A percentile compares a stretch with the other conserved stretches of the same genome.
Conservation (phyloP, 305 asterid species). For the Fraxinus nigra region DNA sequence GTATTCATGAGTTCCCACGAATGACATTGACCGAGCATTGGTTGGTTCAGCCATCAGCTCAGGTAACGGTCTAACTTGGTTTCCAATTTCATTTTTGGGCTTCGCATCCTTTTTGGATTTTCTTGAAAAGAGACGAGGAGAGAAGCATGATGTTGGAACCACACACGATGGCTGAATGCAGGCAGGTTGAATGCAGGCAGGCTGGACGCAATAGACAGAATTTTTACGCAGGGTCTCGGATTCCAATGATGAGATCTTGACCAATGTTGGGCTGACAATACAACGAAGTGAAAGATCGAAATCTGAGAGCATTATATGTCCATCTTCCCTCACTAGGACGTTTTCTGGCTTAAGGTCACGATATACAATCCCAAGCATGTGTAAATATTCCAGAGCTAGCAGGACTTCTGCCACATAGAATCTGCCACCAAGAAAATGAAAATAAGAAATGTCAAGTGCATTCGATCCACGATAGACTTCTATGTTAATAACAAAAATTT, state of each 20-base stretch:
- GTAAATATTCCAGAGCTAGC: slow-evolving; percentile 52
- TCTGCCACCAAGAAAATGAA: slow-evolving; percentile 27
- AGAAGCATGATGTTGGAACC: slow-evolving; percentile 47
- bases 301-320: slow-evolving; percentile 57
- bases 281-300: slow-evolving; percentile 57
- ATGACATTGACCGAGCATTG: slow-evolving; percentile 56
- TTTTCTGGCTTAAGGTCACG: slow-evolving; percentile 61
- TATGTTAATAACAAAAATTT: not conserved
- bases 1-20: slow-evolving; percentile 58
- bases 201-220: slow-evolving; percentile 37
- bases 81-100: slow-evolving; percentile 39
- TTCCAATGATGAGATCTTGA: slow-evolving; percentile 31
- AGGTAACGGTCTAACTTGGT: slow-evolving; percentile 48
- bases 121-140: slow-evolving; percentile 41
- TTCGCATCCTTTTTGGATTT: slow-evolving; percentile 42
- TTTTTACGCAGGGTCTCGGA: slow-evolving; percentile 26
- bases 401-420: slow-evolving; percentile 55
- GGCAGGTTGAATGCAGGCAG: slow-evolving; percentile 39
- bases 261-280: slow-evolving; percentile 49
- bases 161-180: slow-evolving; percentile 39
- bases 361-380: slow-evolving; percentile 60
- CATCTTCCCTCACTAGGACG: slow-evolving; percentile 53
- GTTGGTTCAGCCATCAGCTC: slow-evolving; percentile 61
- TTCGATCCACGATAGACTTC: not conserved
- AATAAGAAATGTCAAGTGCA: not conserved